phyloP scores from a whole-genome alignment of 2,329 filamentous ascomycete species.

The Curvularia eragrostidis region DNA sequence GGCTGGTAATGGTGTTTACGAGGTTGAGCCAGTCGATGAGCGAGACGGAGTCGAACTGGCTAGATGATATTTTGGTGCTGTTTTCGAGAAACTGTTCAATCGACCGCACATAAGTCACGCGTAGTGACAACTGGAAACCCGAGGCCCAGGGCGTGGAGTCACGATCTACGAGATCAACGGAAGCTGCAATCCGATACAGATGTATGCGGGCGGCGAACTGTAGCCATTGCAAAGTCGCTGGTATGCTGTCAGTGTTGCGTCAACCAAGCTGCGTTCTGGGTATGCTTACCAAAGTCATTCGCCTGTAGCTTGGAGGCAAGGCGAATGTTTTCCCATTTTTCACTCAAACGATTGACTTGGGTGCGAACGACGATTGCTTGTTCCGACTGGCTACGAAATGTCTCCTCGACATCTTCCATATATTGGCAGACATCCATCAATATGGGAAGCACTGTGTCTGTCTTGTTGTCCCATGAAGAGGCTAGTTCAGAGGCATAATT shows the following conservation, averaged over 20 bases:
- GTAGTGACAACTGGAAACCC: constrained; percentile 46
- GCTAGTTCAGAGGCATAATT: constrained; percentile 43
- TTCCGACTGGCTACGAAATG: constrained; percentile 36
- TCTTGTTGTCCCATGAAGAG: constrained; percentile 39
- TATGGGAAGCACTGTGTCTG: constrained; percentile 40
- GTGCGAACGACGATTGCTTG: constrained; percentile 41
- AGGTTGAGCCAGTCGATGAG: constrained; percentile 46
- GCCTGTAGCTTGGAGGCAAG: constrained; percentile 38
- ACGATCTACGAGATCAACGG: constrained; percentile 39
- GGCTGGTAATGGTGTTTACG: constrained; percentile 35
- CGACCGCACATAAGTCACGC: constrained; percentile 40
- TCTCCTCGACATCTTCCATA: constrained; percentile 47
- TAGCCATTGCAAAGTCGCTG: constrained; percentile 44
- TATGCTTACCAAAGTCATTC: constrained; percentile 39
- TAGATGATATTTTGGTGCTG: constrained; percentile 34
- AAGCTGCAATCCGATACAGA: constrained; percentile 36
- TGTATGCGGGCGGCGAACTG: constrained; percentile 41
- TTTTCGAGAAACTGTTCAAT: constrained; percentile 46
- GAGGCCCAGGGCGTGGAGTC: constrained; percentile 42
- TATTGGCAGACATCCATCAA: constrained; percentile 45
- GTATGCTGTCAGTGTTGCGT: constrained; percentile 15
- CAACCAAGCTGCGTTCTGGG: background rate
- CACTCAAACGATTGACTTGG: constrained; percentile 43
- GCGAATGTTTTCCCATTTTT: constrained; percentile 45
- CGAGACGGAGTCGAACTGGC: constrained; percentile 40